Conservation (phyloP, 306 rosid species). For the Chamaecrista fasciculata region DNA sequence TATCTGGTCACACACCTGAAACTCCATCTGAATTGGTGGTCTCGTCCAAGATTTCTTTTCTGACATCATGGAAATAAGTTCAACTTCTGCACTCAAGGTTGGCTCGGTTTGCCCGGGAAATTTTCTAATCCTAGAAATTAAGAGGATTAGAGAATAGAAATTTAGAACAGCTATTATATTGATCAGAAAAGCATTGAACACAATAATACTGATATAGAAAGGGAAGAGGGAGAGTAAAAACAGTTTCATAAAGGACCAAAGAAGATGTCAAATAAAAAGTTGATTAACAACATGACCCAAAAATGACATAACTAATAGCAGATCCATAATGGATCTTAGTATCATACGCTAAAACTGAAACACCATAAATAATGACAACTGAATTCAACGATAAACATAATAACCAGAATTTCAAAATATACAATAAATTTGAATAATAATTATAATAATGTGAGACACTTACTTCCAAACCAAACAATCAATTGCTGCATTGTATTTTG, state of each 20-base stretch:
- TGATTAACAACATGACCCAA: neutral
- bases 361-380: neutral
- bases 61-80: constrained; percentile 85
- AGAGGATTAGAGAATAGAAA: neutral
- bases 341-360: neutral
- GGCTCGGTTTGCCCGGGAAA: constrained; percentile 96
- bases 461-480: constrained; percentile 97
- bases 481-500: constrained; percentile 85
- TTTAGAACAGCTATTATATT: neutral
- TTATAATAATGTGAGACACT: constrained; percentile 33
- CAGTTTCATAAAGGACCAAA: neutral
- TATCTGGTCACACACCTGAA: constrained; percentile 58
- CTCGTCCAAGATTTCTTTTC: constrained; percentile 92
- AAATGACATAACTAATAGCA: neutral
- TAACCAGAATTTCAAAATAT: neutral
- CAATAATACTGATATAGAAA: neutral
- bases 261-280: neutral
- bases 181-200: constrained; percentile 6
- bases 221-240: neutral
- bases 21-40: constrained; percentile 97
- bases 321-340: neutral
- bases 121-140: constrained; percentile 62
- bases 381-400: neutral
- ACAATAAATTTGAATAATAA: neutral
- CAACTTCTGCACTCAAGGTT: constrained; percentile 94